Evolutionary conservation across 2,329 filamentous ascomycete species (phyloP), one percentile per base, ranked within the genome.

Genomic region (Clarireedia monteithiana): DNA sequence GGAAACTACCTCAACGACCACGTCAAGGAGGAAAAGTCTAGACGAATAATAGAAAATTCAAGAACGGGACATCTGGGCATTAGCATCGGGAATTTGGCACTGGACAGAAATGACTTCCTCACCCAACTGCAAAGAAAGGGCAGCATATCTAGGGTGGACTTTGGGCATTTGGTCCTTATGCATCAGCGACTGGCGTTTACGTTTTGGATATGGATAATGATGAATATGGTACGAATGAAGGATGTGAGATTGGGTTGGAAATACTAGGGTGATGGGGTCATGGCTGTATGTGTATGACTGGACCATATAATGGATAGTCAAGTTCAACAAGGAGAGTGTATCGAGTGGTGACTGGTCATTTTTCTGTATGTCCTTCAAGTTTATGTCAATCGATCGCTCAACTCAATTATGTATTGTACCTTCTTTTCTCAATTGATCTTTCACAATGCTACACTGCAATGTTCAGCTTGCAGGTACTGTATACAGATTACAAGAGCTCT

Each of bases 1-100:
- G 67, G 67, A 63, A 60, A n/a, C 55, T 67, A 15, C 67, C 67
- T 26, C 61, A 59, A 24, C 55, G 65, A 30, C 15, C 51, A 24
- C 46, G 57, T 12, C 34, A 23, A 4, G 20, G 50, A 20, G 63
- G 64, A 40, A 68, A 67, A 44, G 67, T 66, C 42, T 67, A 67
- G 56, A 60, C 39, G 26, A 36, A n/a, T 14, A 23, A 20, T 24
- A 45, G 42, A 45, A 20, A 20, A 45, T 6, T 20, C 7, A 7
- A 7, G 6, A 48, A 5, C 7, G 30, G 20, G 23, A 6, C n/a
- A 30, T 26, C 12, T 10, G n/a, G 12, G n/a, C 15, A n/a, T 30
- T 4, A 23, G 39, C 53, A 39, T 24, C 15, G 40, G 14, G 20
- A 20, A 3, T n/a, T 36, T 40, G 51, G 34, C 10, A 15, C 14